Evolutionary conservation across 169 alveolate species (phyloP).

Genomic region (Plasmodium blacklocki): DNA sequence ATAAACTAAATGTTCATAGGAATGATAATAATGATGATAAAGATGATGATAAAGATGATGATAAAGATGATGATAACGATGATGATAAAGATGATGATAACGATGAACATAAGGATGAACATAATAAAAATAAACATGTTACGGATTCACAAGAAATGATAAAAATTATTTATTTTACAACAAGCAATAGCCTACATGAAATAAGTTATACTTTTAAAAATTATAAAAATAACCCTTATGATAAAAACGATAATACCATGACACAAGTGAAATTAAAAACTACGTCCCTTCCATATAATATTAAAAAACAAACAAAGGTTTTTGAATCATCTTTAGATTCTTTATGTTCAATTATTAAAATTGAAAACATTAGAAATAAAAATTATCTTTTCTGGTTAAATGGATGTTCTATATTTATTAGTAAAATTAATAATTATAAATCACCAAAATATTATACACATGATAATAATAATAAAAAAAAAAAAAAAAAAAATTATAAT

Average conservation of each 20-base stretch:
- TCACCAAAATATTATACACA: neutral
- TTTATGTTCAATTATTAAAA: conserved; percentile 50
- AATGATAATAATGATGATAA: conserved; percentile 44
- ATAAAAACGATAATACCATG: conserved; percentile 11
- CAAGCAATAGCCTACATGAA: conserved; percentile 69
- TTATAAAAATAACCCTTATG: conserved; percentile 7
- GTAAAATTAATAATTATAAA: conserved; percentile 63
- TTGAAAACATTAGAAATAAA: conserved; percentile 65
- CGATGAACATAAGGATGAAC: too few relatives aligned
- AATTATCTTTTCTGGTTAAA: conserved; percentile 73
- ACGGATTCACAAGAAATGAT: neutral
- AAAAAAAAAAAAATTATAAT: neutral
- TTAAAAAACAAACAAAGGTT: conserved; percentile 53
- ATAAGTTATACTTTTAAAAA: conserved; percentile 51
- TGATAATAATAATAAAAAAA: neutral
- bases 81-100: neutral
- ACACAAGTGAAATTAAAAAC: neutral
- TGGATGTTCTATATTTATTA: conserved; percentile 65
- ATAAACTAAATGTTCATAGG: conserved; percentile 23
- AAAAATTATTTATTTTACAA: conserved; percentile 68
- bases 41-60: neutral
- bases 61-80: too few relatives aligned
- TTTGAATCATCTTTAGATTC: conserved; percentile 70
- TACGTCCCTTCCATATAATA: neutral
- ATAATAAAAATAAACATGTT: too few relatives aligned